Percentiles rank a stretch among this genome's conserved stretches.
These are phyloP conservation scores for Harringtonia aguacate DNA, from an alignment of 2,329 filamentous ascomycete species.

Conservation along the genomic window DNA sequence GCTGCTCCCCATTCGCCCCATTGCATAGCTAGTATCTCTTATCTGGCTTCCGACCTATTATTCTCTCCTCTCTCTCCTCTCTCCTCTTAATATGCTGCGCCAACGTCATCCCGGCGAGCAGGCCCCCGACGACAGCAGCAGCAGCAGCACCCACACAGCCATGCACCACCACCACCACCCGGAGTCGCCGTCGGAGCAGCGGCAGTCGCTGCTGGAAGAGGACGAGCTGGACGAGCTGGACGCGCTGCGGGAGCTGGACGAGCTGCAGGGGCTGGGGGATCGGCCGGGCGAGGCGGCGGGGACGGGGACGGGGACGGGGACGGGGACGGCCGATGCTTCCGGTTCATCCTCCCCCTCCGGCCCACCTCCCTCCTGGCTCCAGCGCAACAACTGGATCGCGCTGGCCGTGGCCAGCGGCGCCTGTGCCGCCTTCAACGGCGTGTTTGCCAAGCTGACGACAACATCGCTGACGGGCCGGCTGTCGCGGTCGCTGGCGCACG, in stretches of 20 bases:
- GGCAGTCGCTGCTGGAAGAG: neutral
- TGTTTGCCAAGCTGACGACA: slow-evolving; percentile 71
- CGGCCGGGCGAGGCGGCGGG: too few species aligned
- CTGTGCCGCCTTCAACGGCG: slow-evolving; percentile 71
- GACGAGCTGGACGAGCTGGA: neutral
- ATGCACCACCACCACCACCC: too few species aligned
- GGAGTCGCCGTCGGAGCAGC: slow-evolving; percentile 4
- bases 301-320: too few species aligned
- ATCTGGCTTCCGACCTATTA: too few species aligned
- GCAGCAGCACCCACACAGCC: neutral
- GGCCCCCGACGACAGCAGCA: neutral
- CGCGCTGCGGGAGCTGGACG: too few species aligned
- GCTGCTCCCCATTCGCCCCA: too few species aligned
- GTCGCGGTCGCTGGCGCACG: slow-evolving; percentile 30
- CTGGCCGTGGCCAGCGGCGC: slow-evolving; percentile 64
- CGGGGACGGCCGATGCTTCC: too few species aligned
- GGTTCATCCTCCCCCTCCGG: neutral
- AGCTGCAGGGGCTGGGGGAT: too few species aligned
- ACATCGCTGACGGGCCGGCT: slow-evolving; percentile 42
- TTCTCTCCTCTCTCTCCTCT: too few species aligned
- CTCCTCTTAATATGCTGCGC: too few species aligned
- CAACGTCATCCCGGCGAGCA: too few species aligned
- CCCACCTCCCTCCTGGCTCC: slow-evolving; percentile 12
- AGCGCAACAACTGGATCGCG: slow-evolving; percentile 47
- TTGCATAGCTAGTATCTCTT: too few species aligned